Base-by-base conservation (phyloP, 164 flowering plant species). In the Stephania japonica region DNA sequence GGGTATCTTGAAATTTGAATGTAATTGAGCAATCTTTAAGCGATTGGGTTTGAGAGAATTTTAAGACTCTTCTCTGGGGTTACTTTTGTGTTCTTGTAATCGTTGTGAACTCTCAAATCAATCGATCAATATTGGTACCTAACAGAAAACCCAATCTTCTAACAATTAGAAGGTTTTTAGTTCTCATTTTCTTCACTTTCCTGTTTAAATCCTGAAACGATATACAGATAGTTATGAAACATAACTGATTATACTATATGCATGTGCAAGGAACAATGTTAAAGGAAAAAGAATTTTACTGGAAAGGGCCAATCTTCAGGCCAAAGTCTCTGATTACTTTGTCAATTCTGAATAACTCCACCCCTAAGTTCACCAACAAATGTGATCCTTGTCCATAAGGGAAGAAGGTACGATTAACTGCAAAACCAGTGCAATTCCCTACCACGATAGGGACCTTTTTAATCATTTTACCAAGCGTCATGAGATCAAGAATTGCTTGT, bases 401-500 rank as follows among this genome's bases (percentile, higher is more conserved):
- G 70, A 68, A 68, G 19, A 68, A 68, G 42, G 50, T 68, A 21
- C 50, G 70, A 42, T 68, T 68, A 19, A 68, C 70, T 1, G 70
- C 49, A 42, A 68, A 68, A 68, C 61, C 61, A 53, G 61, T 53
- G 61, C 61, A 53, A 16, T 53, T 53, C 61, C 61, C 61, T 0
- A 53, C 61, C 61, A 53, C 61, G 18, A 53, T 16, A 53, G 61
- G 61, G 1, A 53, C 61, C 18, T 53, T 53, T 53, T 53, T 53
- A 9, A 53, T 53, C 19, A 53, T 53, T 19, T 16, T 53, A 9
- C 61, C 61, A 53, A 68, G 47, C n/a, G 70, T 68, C 70, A 68
- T 68, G 70, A 68, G 70, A 41, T 68, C 70, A 68, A 68, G 50
- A 68, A 68, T 68, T 19, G 19, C 70, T 68, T 68, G 50, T 41